Evolutionary conservation across 2,329 filamentous ascomycete genomes (phyloP).

Genomic region (Amylocarpus encephaloides): DNA sequence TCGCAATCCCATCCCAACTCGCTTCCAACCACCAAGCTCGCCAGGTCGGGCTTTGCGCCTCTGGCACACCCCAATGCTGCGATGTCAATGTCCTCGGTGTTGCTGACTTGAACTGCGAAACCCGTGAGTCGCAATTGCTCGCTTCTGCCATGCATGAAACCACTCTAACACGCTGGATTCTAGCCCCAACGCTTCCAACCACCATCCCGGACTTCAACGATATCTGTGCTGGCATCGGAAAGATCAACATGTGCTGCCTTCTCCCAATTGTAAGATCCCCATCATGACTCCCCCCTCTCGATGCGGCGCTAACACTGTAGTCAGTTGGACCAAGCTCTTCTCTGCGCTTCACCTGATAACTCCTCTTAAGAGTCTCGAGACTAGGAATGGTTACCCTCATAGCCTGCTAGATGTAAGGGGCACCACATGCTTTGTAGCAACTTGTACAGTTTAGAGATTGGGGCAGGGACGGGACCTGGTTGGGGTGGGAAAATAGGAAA

Average conservation of each 20-base stretch:
- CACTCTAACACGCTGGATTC: constrained; percentile 3
- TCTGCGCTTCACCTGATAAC: constrained; percentile 25
- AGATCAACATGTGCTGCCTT: constrained; percentile 47
- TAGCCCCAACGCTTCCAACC: constrained; percentile 34
- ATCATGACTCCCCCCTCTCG: neutral
- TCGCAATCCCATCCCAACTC: constrained; percentile 25
- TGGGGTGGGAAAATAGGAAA: neutral
- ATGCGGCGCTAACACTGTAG: neutral
- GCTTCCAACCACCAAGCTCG: constrained; percentile 32
- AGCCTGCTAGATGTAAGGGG: too few species aligned
- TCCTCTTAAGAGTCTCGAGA: neutral
- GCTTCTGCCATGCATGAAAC: neutral
- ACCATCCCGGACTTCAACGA: constrained; percentile 36
- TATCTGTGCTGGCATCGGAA: constrained; percentile 25
- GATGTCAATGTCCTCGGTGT: constrained; percentile 54
- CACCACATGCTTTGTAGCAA: too few species aligned
- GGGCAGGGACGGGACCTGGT: too few species aligned
- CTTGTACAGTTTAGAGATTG: too few species aligned
- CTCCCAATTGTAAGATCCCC: constrained; percentile 39
- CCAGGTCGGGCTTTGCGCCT: constrained; percentile 36
- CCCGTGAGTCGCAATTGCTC: constrained; percentile 34
- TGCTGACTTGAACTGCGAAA: constrained; percentile 49
- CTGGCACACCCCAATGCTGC: constrained; percentile 46
- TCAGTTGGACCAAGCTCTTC: constrained; percentile 28
- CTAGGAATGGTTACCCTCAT: too few species aligned